phyloP scores from a whole-genome alignment of 1,284 basidiomycete species.

The Hemileia vastatrix region DNA sequence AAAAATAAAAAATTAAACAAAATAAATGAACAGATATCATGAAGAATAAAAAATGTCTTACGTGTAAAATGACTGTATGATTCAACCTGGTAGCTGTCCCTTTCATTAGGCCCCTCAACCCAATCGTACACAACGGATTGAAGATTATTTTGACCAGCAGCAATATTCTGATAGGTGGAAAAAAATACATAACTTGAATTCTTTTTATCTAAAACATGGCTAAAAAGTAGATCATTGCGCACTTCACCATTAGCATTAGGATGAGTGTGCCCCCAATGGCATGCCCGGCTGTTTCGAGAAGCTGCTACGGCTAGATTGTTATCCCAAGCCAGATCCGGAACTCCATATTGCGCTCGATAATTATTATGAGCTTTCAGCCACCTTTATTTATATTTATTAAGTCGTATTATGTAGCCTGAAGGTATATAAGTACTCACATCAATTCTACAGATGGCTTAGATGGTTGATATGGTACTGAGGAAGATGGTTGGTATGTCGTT shows the following conservation, averaged over 20 bases:
- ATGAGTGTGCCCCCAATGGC: neutral
- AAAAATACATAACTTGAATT: too few species aligned
- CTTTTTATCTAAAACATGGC: too few species aligned
- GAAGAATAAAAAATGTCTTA: neutral
- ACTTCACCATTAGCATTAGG: neutral
- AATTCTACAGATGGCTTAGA: too few species aligned
- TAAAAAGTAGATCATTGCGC: too few species aligned
- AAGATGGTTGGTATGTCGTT: too few species aligned
- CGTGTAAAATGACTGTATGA: conserved; percentile 2
- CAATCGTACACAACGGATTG: neutral
- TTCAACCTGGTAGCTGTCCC: neutral
- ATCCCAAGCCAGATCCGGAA: neutral
- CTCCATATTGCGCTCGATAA: neutral
- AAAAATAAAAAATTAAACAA: neutral
- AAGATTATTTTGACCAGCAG: neutral
- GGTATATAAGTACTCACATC: too few species aligned
- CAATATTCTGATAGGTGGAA: neutral
- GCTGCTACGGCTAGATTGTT: neutral
- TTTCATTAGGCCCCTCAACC: neutral
- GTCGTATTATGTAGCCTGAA: too few species aligned
- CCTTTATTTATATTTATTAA: too few species aligned
- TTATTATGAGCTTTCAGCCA: conserved; percentile 5
- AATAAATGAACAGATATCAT: neutral
- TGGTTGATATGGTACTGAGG: too few species aligned
- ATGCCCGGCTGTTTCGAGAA: neutral